phyloP scores from a whole-genome alignment of 768 basidiomycete species.

The Xerocomellus chrysenteron region DNA sequence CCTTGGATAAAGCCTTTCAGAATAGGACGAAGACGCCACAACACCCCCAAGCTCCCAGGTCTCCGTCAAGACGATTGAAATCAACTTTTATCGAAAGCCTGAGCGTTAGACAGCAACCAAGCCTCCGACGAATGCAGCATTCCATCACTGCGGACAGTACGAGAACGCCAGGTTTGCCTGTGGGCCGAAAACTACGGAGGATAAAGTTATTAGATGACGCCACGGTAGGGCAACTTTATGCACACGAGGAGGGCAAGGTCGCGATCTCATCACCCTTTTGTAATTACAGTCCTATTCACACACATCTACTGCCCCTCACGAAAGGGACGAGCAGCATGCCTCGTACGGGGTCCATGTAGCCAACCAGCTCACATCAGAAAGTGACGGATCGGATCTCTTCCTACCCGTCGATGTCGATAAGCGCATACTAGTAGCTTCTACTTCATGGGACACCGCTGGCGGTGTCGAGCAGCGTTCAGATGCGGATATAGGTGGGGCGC shows the following conservation, averaged over 20 bases:
- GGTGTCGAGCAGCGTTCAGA: not conserved
- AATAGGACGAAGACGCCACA: not conserved
- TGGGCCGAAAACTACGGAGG: no score
- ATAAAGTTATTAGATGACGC: not conserved
- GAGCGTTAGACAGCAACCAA: not conserved
- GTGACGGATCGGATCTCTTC: not conserved
- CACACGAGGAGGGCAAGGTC: not conserved
- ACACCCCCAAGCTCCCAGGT: not conserved
- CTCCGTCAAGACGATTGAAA: not conserved
- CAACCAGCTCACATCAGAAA: not conserved
- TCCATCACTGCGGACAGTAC: not conserved
- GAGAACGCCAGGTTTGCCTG: not conserved
- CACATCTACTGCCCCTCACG: no score
- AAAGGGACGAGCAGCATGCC: not conserved
- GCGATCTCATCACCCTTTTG: not conserved
- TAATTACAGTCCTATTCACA: not conserved
- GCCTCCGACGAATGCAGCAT: not conserved
- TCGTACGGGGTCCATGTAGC: not conserved
- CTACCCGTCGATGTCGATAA: not conserved
- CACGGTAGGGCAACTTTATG: not conserved
- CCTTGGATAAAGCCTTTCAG: not conserved
- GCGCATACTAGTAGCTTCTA: not conserved
- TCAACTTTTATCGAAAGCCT: not conserved
- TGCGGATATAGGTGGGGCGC: not conserved
- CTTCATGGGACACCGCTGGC: not conserved